A percentile compares a stretch with the other conserved stretches of the same genome.
Evolutionary conservation across 164 flowering plant species (phyloP).

Genomic region (Nymphaea thermarum): DNA sequence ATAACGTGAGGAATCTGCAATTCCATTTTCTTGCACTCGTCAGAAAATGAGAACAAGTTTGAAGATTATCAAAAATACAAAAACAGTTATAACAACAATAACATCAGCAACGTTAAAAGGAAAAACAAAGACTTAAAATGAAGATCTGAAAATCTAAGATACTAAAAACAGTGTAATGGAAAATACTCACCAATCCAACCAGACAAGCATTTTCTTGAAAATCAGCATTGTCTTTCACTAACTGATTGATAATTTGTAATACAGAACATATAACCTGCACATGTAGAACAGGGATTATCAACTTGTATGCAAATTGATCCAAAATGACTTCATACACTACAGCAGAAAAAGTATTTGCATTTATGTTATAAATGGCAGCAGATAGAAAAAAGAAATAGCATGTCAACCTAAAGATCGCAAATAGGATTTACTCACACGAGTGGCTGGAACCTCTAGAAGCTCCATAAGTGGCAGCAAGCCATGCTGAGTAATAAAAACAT

Average conservation of each 20-base stretch:
- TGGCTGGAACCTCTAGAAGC: constrained; percentile 72
- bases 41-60: too few relatives aligned
- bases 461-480: constrained; percentile 91
- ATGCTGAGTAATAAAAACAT: constrained; percentile 75
- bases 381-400: background rate
- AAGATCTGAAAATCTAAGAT: background rate
- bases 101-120: background rate
- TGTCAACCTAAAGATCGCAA: background rate
- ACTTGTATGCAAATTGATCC: too few relatives aligned
- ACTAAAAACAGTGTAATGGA: background rate
- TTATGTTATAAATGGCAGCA: background rate
- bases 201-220: constrained; percentile 98
- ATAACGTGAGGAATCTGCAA: constrained; percentile 77
- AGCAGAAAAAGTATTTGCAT: too few relatives aligned
- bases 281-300: too few relatives aligned
- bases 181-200: constrained; percentile 73
- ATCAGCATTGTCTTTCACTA: constrained; percentile 72
- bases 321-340: too few relatives aligned
- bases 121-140: background rate
- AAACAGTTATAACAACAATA: too few relatives aligned
- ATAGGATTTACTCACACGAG: constrained; percentile 46
- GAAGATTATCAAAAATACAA: too few relatives aligned
- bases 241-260: constrained; percentile 81
- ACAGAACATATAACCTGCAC: constrained; percentile 84
- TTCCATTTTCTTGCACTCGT: constrained; percentile 2